Conservation (phyloP, 306 rosid genomes). For the Prosopis cineraria region DNA sequence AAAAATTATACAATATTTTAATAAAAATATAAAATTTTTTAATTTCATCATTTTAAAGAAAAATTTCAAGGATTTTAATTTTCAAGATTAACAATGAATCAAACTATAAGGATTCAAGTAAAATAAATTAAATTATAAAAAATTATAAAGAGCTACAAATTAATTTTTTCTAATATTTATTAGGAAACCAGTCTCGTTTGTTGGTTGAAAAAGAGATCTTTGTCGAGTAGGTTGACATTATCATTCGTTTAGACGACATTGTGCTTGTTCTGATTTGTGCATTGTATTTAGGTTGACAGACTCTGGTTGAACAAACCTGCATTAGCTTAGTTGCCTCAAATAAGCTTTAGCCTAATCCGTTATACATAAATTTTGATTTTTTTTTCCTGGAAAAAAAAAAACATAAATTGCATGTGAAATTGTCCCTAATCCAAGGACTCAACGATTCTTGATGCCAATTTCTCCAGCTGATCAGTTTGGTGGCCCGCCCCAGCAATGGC, state of each 20-base stretch:
- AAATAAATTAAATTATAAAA: no score
- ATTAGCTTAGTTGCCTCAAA: background rate
- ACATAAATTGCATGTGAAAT: slow-evolving; percentile 16
- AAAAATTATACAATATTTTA: no score
- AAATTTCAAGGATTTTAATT: no score
- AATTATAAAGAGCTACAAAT: no score
- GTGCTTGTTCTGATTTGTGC: background rate
- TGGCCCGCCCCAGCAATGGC: slow-evolving; percentile 40
- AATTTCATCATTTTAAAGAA: no score
- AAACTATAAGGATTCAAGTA: no score
- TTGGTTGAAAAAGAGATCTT: background rate
- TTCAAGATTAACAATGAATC: no score
- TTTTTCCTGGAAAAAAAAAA: no score
- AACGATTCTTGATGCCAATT: slow-evolving; percentile 10
- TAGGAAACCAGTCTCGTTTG: no score
- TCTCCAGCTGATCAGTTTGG: slow-evolving; percentile 46
- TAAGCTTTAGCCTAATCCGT: background rate
- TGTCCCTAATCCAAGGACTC: background rate
- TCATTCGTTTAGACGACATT: background rate
- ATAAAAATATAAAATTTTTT: no score
- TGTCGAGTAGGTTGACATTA: background rate
- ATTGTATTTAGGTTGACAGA: background rate
- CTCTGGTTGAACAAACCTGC: background rate
- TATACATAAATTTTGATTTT: background rate
- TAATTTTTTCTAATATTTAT: no score